These are phyloP conservation scores for Boeremia lycopersici DNA, from an alignment of 2,329 filamentous ascomycete genomes.

Conservation along the genomic window DNA sequence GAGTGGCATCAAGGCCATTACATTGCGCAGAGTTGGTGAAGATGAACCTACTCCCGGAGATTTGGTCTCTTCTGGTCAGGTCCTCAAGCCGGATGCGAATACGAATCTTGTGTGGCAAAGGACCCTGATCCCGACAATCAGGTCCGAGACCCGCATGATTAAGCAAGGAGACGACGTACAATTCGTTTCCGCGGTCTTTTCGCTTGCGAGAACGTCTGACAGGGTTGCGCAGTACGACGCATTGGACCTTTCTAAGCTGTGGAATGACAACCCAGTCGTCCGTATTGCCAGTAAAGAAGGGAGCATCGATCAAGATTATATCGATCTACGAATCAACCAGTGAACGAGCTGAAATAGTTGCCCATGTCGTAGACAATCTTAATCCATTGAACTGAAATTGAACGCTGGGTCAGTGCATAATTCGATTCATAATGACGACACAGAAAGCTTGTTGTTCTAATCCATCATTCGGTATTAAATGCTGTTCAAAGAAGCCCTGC, in stretches of 20 bases:
- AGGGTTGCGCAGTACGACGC: constrained; percentile 19
- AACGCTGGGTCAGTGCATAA: too few species aligned
- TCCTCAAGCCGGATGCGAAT: constrained; percentile 44
- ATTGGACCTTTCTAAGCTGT: constrained; percentile 22
- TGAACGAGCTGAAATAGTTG: background rate
- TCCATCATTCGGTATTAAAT: background rate
- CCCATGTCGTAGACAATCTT: background rate
- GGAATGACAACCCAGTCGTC: constrained; percentile 31
- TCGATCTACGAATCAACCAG: background rate
- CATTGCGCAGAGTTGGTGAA: background rate
- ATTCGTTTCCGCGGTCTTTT: constrained; percentile 34
- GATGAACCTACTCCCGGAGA: background rate
- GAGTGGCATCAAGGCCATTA: constrained; percentile 30
- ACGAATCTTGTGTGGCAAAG: constrained; percentile 45
- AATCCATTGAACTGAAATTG: background rate
- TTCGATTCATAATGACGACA: too few species aligned
- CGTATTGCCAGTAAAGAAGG: background rate
- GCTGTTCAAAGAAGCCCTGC: constrained; percentile 31
- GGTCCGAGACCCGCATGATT: background rate
- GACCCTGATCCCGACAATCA: constrained; percentile 38
- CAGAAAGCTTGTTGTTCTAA: background rate
- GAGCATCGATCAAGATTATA: background rate
- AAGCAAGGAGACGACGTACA: background rate
- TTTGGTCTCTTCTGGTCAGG: constrained; percentile 8
- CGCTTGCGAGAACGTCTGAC: constrained; percentile 24